Evolutionary conservation across 2,329 filamentous ascomycete genomes (phyloP).

Genomic region (Fusarium sacchari): DNA sequence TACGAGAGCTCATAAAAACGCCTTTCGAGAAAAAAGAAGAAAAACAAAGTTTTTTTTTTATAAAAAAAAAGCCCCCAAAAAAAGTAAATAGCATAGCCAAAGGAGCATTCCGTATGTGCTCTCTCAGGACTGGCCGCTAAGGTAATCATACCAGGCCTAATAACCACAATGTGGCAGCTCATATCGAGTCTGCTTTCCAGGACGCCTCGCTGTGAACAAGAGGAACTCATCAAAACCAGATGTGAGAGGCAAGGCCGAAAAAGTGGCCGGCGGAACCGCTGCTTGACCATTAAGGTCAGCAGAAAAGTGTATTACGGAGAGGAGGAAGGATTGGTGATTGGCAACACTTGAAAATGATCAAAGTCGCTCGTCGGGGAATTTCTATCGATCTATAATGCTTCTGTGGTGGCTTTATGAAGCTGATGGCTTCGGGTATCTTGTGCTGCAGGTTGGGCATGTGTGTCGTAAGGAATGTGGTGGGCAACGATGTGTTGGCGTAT

Average conservation of each 20-base stretch:
- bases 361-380: constrained; percentile 28
- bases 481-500: not conserved
- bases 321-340: constrained; percentile 19
- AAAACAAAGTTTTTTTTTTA: too few relatives aligned
- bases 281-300: constrained; percentile 1
- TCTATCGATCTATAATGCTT: constrained; percentile 43
- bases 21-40: not conserved
- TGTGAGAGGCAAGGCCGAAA: not conserved
- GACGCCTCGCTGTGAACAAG: constrained; percentile 41
- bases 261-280: not conserved
- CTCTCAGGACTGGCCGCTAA: not conserved
- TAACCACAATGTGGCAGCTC: constrained; percentile 25
- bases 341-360: constrained; percentile 12
- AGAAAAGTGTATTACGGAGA: constrained; percentile 8
- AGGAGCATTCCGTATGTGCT: not conserved
- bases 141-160: not conserved
- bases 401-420: constrained; percentile 41
- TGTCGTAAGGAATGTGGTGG: not conserved
- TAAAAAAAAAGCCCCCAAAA: too few relatives aligned
- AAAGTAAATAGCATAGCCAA: constrained; percentile 23
- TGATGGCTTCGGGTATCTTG: constrained; percentile 42
- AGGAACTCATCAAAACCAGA: constrained; percentile 20
- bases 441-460: constrained; percentile 22
- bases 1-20: constrained; percentile 13
- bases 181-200: constrained; percentile 30